Base-by-base conservation (phyloP, 345 rosid genomes). In the Gossypium stocksii region DNA sequence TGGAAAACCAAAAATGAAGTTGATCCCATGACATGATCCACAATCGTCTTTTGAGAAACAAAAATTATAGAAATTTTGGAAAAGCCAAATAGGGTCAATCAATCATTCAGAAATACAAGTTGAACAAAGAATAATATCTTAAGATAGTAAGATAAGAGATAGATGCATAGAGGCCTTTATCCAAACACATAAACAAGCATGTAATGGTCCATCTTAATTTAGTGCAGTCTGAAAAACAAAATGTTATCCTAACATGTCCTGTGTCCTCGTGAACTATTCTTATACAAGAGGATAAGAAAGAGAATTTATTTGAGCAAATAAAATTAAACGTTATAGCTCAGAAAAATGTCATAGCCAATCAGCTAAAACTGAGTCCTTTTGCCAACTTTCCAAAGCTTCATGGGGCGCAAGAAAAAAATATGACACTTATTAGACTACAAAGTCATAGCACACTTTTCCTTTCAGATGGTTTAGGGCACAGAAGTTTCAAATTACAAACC, bases 401-500 rank as follows among this genome's bases (percentile, higher is more conserved):
- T 0, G 54, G 22, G 46, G 43, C 38, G 15, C 13, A 15, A 72
- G 43, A 59, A 16, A 41, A 58, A 43, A 19, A 59, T 57, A 22
- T 22, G 14, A 13, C 14, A 69, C 43, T 22, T 2, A 4, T 59
- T 4, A 72, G 4, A 27, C 2, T 10, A 9, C 2, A 0, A 44
- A 72, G 22, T 23, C 66, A 44, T 43, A 15, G 22, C 22, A 59
- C 67, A 60, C 41, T 43, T 45, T 51, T 29, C 70, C 52, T 44
- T 66, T 66, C 11, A 17, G 60, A 17, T 69, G 60, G 73, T 69
- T 53, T 69, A 51, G 45, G 45, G 46, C 46, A 51, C 38, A 23
- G 57, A 66, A 45, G 70, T 49, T 49, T 68, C 20, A 5, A 68
- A 68, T 25, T 23, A 14, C 4, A 2, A 49, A 52, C 15, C 29